Percentiles rank a stretch among this genome's conserved stretches.
Evolutionary conservation across 352 stramenopile species (phyloP).

Genomic region (Globisporangium abappressorium): DNA sequence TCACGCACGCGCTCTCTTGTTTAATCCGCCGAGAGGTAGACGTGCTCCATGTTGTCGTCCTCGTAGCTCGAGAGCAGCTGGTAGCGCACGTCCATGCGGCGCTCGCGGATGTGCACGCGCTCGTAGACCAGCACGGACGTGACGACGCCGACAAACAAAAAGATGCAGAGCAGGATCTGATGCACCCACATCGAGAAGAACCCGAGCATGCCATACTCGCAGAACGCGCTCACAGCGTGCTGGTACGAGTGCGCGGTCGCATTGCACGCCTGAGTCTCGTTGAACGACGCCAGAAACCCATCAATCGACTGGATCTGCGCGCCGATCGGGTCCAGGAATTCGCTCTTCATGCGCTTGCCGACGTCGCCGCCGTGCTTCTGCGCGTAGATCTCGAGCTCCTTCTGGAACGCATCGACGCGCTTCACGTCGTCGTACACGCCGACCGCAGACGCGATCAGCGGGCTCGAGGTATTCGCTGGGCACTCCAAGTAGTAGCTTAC

Average conservation of each 20-base stretch:
- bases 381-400: constrained; percentile 50
- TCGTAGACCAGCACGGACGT: constrained; percentile 77
- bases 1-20: background rate
- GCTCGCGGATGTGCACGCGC: constrained; percentile 63
- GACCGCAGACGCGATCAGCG: constrained; percentile 32
- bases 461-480: constrained; percentile 44
- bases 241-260: constrained; percentile 39
- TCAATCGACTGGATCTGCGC: constrained; percentile 38
- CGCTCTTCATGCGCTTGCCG: constrained; percentile 59
- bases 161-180: constrained; percentile 75
- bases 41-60: constrained; percentile 78
- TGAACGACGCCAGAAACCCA: constrained; percentile 30
- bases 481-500: constrained; percentile 70
- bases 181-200: constrained; percentile 87
- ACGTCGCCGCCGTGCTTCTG: constrained; percentile 38
- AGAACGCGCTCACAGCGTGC: constrained; percentile 57
- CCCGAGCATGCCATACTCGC: constrained; percentile 77
- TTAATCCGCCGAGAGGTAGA: constrained; percentile 72
- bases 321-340: constrained; percentile 73
- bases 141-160: constrained; percentile 71
- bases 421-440: constrained; percentile 33
- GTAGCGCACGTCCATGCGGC: constrained; percentile 57
- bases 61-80: constrained; percentile 78
- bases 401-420: constrained; percentile 36
- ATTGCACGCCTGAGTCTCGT: constrained; percentile 45